Percentiles rank a stretch among this genome's conserved stretches.
phyloP scores from a whole-genome alignment of 176 grass and related monocot genomes.

The Poa pratensis region DNA sequence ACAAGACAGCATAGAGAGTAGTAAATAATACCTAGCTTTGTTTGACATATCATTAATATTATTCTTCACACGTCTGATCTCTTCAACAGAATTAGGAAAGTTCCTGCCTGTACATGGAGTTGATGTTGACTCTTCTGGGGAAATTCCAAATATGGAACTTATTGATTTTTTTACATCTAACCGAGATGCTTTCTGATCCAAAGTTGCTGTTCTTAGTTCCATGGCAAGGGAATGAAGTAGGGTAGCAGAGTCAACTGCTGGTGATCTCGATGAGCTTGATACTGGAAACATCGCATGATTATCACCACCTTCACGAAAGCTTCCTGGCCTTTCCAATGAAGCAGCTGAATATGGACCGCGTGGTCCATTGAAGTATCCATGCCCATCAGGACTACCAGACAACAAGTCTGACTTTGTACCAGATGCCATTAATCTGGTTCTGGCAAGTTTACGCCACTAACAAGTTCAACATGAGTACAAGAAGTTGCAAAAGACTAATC shows the following conservation, averaged over 20 bases:
- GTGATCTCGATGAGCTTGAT: constrained; percentile 60
- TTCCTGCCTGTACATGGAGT: constrained; percentile 54
- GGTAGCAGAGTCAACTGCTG: constrained; percentile 52
- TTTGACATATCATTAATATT: constrained; percentile 59
- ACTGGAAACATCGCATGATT: constrained; percentile 51
- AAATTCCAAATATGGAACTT: constrained; percentile 67
- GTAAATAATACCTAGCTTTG: constrained; percentile 70
- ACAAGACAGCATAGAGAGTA: constrained; percentile 33
- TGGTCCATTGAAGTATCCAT: constrained; percentile 58
- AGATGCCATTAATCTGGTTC: constrained; percentile 62
- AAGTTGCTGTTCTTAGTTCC: constrained; percentile 55
- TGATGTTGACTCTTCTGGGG: constrained; percentile 58
- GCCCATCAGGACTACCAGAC: constrained; percentile 68
- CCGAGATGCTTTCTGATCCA: constrained; percentile 69
- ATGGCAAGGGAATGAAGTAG: constrained; percentile 70
- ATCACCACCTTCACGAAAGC: constrained; percentile 69
- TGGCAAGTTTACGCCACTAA: constrained; percentile 40
- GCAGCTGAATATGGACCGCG: constrained; percentile 59
- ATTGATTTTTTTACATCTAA: constrained; percentile 61
- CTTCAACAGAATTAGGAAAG: constrained; percentile 59
- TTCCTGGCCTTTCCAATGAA: constrained; percentile 72
- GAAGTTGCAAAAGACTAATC: constrained; percentile 33
- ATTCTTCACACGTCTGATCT: constrained; percentile 68
- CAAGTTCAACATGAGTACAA: constrained; percentile 35
- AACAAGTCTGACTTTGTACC: constrained; percentile 75